Percentiles rank a stretch among this genome's conserved stretches.
Evolutionary conservation across 2,329 filamentous ascomycete genomes (phyloP).

Genomic region (Endocalyx cinctus): DNA sequence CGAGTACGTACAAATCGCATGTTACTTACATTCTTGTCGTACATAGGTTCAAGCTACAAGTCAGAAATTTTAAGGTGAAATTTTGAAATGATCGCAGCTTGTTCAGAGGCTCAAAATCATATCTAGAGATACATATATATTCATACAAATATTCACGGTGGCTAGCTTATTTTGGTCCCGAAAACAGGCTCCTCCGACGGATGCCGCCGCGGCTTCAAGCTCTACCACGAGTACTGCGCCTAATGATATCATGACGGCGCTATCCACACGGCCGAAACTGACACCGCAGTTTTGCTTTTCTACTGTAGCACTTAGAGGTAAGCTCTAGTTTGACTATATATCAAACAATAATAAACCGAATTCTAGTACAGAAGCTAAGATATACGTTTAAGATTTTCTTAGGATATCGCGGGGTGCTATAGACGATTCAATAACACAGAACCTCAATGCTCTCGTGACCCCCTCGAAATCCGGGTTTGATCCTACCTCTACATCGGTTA

Average conservation of each 20-base stretch:
- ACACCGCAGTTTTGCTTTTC: slow-evolving; percentile 78
- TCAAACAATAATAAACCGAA: no score
- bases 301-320: slow-evolving; percentile 64
- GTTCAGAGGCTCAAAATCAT: no score
- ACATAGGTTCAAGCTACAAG: no score
- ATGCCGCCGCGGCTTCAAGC: slow-evolving; percentile 28
- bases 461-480: slow-evolving; percentile 72
- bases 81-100: no score
- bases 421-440: slow-evolving; percentile 90
- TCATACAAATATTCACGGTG: slow-evolving; percentile 43
- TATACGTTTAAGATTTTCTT: slow-evolving; percentile 82
- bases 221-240: slow-evolving; percentile 8
- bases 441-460: slow-evolving; percentile 82
- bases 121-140: no score
- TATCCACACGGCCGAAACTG: slow-evolving; percentile 46
- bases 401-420: slow-evolving; percentile 77
- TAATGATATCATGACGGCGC: slow-evolving; percentile 41
- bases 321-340: no score
- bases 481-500: slow-evolving; percentile 67
- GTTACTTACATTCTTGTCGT: no score
- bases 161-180: slow-evolving; percentile 46
- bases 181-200: slow-evolving; percentile 32
- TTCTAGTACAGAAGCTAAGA: no score
- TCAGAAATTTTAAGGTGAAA: no score
- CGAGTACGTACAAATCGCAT: no score